Base-by-base conservation (phyloP, 2,329 filamentous ascomycete species). In the Macrophomina pseudophaseolina region DNA sequence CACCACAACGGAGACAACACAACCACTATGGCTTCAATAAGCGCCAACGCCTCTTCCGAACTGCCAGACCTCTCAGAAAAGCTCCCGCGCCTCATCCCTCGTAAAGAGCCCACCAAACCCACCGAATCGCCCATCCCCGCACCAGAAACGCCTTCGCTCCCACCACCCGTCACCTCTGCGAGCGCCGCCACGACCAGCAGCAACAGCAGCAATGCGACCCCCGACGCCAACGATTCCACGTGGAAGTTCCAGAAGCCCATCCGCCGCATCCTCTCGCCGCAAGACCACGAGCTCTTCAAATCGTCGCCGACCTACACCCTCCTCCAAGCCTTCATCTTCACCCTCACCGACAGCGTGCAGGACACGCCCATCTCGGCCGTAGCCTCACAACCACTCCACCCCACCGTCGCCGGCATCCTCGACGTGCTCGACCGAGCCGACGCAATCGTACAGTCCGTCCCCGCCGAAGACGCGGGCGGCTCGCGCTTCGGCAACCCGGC, bases 401-500 rank as follows among this genome's bases (percentile, higher is more conserved):
- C 84, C 16, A 78, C 84, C 3, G 82, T 96, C 64, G 81, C 82
- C 67, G 84, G 86, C 14, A 86, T 98, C 38, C 78, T 96, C 46
- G 74, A 78, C 16, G 87, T 97, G 23, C 84, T 99, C 11, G 85
- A 90, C 40, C 85, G 89, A 64, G 87, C 91, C 8, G 88, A 92
- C 64, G 46, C 14, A 3, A 83, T 94, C 1, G 84, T 97, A 5
- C 80, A 84, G 14, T 81, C 85, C 62, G 89, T 90, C 63, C 95
- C 95, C 0, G 90, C 95, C 0, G 86, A 94, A 71, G 93, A 98
- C 70, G 91, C 94, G 54, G 90, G 88, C 40, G 90, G 88, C 35
- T 97, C 93, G 8, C 87, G 95, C 32, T 99, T 99, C 77, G 96
- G 95, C 54, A 99, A 99, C 80, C 94, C 93, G 71, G 88, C 91